Conservation (phyloP, 2,329 filamentous ascomycete genomes). For the Drechslerella stenobrocha region DNA sequence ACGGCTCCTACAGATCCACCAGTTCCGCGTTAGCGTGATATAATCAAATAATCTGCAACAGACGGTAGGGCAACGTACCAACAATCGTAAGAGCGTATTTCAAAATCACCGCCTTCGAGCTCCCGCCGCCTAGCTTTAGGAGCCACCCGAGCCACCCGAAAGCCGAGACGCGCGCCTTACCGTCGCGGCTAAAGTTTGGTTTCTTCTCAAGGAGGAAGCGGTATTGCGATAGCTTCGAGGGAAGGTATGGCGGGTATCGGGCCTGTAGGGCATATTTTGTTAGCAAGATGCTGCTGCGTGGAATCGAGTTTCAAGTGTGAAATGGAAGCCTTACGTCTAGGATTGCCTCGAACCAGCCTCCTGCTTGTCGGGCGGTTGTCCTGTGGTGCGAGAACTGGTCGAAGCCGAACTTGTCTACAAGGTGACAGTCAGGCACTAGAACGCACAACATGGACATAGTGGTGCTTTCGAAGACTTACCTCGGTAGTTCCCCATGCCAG, state of each 20-base stretch:
- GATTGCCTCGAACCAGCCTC: slow-evolving; percentile 34
- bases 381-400: slow-evolving; percentile 44
- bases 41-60: too few relatives aligned
- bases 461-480: slow-evolving; percentile 63
- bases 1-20: slow-evolving; percentile 18
- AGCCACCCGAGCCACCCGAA: slow-evolving; percentile 36
- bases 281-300: background rate
- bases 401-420: slow-evolving; percentile 42
- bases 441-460: background rate
- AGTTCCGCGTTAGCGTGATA: slow-evolving; percentile 6
- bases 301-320: background rate
- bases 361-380: slow-evolving; percentile 36
- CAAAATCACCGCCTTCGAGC: slow-evolving; percentile 37
- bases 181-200: slow-evolving; percentile 67
- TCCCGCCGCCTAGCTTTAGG: slow-evolving; percentile 46
- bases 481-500: slow-evolving; percentile 74
- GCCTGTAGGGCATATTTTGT: slow-evolving; percentile 57
- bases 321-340: slow-evolving; percentile 18
- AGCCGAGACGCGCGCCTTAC: slow-evolving; percentile 55
- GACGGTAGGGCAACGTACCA: slow-evolving; percentile 30
- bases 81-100: slow-evolving; percentile 48
- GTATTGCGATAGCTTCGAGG: slow-evolving; percentile 57
- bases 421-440: background rate
- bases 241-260: slow-evolving; percentile 67
- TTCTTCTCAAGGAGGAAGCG: slow-evolving; percentile 57